These are phyloP conservation scores for Grosmannia clavigera DNA, from an alignment of 2,329 filamentous ascomycete genomes.

Conservation along the genomic window DNA sequence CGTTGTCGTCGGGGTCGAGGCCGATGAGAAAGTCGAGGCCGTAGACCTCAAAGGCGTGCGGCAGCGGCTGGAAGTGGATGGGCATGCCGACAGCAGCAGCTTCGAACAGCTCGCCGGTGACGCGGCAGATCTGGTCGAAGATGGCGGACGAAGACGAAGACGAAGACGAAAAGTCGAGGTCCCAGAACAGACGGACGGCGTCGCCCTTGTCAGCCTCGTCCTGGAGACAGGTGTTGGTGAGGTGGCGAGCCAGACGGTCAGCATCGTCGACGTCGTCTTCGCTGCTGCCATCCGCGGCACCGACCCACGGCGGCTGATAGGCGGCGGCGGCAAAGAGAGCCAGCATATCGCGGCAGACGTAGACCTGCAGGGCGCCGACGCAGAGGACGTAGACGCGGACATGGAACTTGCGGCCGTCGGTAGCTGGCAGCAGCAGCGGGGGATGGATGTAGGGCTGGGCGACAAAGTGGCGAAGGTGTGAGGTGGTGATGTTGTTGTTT, in stretches of 20 bases:
- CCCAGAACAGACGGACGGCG: constrained; percentile 57
- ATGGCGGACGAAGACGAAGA: constrained; percentile 37
- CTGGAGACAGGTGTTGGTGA: constrained; percentile 95
- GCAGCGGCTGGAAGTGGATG: constrained; percentile 81
- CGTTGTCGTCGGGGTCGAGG: background rate
- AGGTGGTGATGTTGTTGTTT: constrained; percentile 55
- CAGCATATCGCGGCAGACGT: constrained; percentile 84
- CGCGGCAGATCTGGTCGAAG: constrained; percentile 59
- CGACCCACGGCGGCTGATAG: constrained; percentile 52
- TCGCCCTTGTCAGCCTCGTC: constrained; percentile 43
- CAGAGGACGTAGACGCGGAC: constrained; percentile 85
- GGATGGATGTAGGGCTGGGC: constrained; percentile 90
- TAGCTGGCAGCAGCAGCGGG: constrained; percentile 58
- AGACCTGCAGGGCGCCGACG: constrained; percentile 63
- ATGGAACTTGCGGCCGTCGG: constrained; percentile 73
- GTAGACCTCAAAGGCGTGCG: constrained; percentile 84
- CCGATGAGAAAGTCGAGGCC: constrained; percentile 86
- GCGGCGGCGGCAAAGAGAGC: constrained; percentile 73
- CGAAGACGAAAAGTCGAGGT: constrained; percentile 28
- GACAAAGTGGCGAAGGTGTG: constrained; percentile 89
- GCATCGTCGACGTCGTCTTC: constrained; percentile 18
- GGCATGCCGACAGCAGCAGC: constrained; percentile 74
- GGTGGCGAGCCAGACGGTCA: constrained; percentile 55
- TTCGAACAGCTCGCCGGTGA: constrained; percentile 72
- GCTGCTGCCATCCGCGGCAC: constrained; percentile 20